Percentiles rank a stretch among this genome's conserved stretches.
These are phyloP conservation scores for Pseudopyricularia javanii DNA, from an alignment of 2,329 filamentous ascomycete species.

Conservation along the genomic window DNA sequence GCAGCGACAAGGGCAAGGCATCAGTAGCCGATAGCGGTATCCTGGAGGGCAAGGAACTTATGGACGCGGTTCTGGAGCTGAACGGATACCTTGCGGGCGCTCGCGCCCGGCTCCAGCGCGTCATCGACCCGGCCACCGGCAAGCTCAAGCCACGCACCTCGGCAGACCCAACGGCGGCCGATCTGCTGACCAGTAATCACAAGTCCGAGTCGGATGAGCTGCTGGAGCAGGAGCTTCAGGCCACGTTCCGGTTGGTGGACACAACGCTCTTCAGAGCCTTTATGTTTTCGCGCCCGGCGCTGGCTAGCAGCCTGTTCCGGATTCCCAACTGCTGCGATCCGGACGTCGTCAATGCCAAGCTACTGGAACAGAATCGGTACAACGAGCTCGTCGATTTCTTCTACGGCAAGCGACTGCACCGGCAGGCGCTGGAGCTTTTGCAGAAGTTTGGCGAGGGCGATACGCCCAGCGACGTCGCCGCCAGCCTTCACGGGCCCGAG, in stretches of 20 bases:
- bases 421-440: conserved; percentile 72
- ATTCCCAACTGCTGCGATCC: conserved; percentile 97
- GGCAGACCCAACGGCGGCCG: conserved; percentile 38
- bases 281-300: conserved; percentile 78
- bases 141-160: conserved; percentile 41
- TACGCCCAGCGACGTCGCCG: conserved; percentile 32
- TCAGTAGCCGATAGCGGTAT: conserved; percentile 23
- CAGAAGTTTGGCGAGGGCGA: conserved; percentile 62
- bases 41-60: conserved; percentile 72
- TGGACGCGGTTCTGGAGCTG: conserved; percentile 67
- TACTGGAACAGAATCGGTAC: conserved; percentile 80
- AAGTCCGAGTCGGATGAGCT: conserved; percentile 38
- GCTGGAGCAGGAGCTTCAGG: conserved; percentile 58
- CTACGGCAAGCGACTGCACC: conserved; percentile 86
- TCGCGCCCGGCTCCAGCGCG: conserved; percentile 50
- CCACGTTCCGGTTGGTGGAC: conserved; percentile 76
- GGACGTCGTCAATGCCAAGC: conserved; percentile 82
- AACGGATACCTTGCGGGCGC: conserved; percentile 83
- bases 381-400: conserved; percentile 96
- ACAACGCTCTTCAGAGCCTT: conserved; percentile 90
- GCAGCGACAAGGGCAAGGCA: conserved; percentile 35
- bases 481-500: conserved; percentile 63
- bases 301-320: conserved; percentile 83
- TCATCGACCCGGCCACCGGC: conserved; percentile 50
- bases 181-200: conserved; percentile 34